Evolutionary conservation across 176 grass and related monocot genomes (phyloP).

Genomic region (Cenchrus purpureus): DNA sequence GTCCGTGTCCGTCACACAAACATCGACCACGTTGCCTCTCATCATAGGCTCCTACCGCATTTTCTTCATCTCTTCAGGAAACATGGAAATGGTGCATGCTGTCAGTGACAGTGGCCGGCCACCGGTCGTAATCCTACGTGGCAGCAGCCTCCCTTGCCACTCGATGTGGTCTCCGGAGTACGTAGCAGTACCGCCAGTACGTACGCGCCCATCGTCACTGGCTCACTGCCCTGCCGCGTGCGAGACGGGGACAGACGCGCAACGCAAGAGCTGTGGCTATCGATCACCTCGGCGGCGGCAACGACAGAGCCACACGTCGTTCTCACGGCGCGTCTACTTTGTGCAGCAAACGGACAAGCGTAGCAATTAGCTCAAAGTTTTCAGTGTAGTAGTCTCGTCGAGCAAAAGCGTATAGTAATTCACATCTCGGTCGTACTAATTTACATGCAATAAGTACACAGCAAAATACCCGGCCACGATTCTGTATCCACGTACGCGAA

Average conservation of each 20-base stretch:
- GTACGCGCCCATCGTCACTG: neutral
- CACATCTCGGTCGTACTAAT: constrained; percentile 1
- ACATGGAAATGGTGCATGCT: no score
- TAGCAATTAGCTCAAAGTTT: neutral
- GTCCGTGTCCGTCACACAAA: neutral
- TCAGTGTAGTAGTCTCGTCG: neutral
- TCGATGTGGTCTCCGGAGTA: no score
- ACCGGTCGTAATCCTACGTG: no score
- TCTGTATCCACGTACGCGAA: neutral
- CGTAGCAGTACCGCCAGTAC: no score
- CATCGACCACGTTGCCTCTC: neutral
- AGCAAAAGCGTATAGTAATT: neutral
- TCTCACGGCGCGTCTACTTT: no score
- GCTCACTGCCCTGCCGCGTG: no score
- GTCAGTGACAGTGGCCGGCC: no score
- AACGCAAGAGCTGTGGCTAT: no score
- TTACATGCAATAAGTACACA: constrained; percentile 37
- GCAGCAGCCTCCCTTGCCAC: neutral
- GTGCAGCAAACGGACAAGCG: constrained; percentile 7
- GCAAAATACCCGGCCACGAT: constrained; percentile 6
- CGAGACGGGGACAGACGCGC: no score
- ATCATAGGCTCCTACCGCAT: neutral
- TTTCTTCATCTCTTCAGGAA: neutral
- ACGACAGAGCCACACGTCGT: no score
- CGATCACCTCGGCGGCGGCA: no score